Evolutionary conservation across 2,329 filamentous ascomycete genomes (phyloP).

Genomic region (Penicillium sp.): DNA sequence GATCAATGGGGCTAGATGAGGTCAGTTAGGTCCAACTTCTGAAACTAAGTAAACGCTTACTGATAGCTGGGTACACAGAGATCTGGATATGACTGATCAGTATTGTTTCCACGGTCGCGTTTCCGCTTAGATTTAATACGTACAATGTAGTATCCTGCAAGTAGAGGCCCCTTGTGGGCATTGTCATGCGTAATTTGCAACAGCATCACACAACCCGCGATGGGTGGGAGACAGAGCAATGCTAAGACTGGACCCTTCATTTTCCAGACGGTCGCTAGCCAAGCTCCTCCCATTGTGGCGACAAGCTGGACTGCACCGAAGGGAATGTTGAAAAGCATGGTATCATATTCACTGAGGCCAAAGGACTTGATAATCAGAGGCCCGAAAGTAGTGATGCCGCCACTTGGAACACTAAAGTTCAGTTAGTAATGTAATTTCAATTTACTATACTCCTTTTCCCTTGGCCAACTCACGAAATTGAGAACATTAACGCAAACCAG

Average conservation of each 20-base stretch:
- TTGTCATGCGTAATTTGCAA: slow-evolving; percentile 50
- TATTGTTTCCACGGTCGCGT: not conserved
- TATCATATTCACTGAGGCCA: slow-evolving; percentile 56
- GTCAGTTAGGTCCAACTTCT: slow-evolving; percentile 12
- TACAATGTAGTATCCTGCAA: slow-evolving; percentile 58
- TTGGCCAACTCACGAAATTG: slow-evolving; percentile 49
- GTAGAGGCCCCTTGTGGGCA: slow-evolving; percentile 50
- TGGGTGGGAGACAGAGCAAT: slow-evolving; percentile 57
- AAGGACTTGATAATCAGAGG: slow-evolving; percentile 60
- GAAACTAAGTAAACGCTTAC: slow-evolving; percentile 28
- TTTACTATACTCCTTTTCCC: no score
- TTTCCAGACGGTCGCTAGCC: slow-evolving; percentile 54
- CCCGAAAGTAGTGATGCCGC: slow-evolving; percentile 60
- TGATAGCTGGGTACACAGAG: slow-evolving; percentile 60
- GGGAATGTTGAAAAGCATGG: slow-evolving; percentile 62
- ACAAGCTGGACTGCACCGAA: slow-evolving; percentile 62
- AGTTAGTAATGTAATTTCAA: slow-evolving; percentile 10
- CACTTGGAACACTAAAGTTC: slow-evolving; percentile 50
- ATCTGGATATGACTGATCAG: slow-evolving; percentile 36
- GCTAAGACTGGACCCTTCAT: slow-evolving; percentile 58
- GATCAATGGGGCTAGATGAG: slow-evolving; percentile 58
- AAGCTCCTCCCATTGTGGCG: slow-evolving; percentile 59
- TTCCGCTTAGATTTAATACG: not conserved
- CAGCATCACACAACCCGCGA: slow-evolving; percentile 57
- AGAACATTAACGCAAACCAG: slow-evolving; percentile 55